Base-by-base conservation (phyloP, 805 yeast species). In the Pichia eremophila region DNA sequence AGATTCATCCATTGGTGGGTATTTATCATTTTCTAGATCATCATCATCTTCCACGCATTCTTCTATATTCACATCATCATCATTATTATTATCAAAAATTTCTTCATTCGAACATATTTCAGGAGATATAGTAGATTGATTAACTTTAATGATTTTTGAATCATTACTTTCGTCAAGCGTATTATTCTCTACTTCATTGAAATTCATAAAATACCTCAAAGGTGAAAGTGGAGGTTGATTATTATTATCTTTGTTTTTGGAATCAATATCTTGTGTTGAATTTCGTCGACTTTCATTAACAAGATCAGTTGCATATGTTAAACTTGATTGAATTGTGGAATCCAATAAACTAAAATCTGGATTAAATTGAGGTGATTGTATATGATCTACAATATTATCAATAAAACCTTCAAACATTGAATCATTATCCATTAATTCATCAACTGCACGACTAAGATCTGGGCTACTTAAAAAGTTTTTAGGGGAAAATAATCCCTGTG, bases 1-100 rank as follows among this genome's bases (percentile, higher is more conserved):
- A 3, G 69, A 63, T 50, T 66, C 70, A 49, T 66, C 70, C 66
- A 66, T 54, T 11, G 68, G 63, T 5, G 51, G 17, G 31, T 39
- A 58, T 4, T 52, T 45, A 8, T 58, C 45, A 29, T 17, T 15
- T 17, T 55, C 57, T 17, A 51, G 54, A 12, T 31, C 44, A 6
- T 44, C 52, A 1, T 46, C 46, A 9, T 25, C 43, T 19, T 43
- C 50, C 19, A 17, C 37, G 12, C 39, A 28, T 6, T 43, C 43
- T 14, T 40, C 34, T 5, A 18, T 18, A 29, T 22, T 22, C 25
- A 29, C 32, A 29, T 6, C 32, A 12, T 29, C 8, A 25, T 35
- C 15, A 22, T 27, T n/a, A 42, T 35, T 36, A 36, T 8, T 17
- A 8, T 36, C 39, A 36, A 22, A 22, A 22, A 22, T 22, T 5